Percentiles rank a stretch among this genome's conserved stretches.
Conservation (phyloP, 2,329 filamentous ascomycete species). For the Neofusicoccum laricinum region DNA sequence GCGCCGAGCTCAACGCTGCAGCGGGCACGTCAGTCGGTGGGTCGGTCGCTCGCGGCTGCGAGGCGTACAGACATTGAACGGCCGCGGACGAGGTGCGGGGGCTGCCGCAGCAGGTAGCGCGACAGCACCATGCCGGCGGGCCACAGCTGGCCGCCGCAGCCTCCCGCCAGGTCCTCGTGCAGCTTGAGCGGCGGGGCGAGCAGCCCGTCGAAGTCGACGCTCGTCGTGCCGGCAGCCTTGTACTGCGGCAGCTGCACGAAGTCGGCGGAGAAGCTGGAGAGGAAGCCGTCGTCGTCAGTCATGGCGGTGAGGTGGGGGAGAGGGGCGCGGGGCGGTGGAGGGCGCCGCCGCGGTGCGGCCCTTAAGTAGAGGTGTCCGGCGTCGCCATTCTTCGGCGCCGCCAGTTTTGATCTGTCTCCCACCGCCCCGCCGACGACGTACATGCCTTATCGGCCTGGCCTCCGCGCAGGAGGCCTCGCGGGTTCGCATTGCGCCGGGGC, state of each 20-base stretch:
- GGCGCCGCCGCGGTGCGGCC: not conserved
- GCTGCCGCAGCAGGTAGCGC: conserved; percentile 78
- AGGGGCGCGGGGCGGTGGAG: not conserved
- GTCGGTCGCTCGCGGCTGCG: not conserved
- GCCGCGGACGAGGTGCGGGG: conserved; percentile 58
- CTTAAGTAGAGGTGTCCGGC: not conserved
- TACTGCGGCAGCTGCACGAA: conserved; percentile 53
- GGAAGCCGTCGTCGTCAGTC: conserved; percentile 20
- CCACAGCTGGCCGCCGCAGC: conserved; percentile 93
- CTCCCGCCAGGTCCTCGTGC: conserved; percentile 80
- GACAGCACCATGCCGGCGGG: conserved; percentile 86
- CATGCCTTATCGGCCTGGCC: not conserved
- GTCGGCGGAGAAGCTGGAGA: conserved; percentile 50
- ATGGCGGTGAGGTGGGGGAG: not conserved
- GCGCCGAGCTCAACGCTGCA: conserved; percentile 83
- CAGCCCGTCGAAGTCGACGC: conserved; percentile 68
- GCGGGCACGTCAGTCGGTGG: conserved; percentile 19
- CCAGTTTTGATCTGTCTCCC: not conserved
- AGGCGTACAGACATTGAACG: conserved; percentile 67
- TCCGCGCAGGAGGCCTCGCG: too few relatives aligned
- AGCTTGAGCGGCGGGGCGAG: conserved; percentile 68
- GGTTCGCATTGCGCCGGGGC: too few relatives aligned
- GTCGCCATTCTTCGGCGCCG: not conserved
- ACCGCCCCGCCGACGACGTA: not conserved
- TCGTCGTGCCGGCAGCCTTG: conserved; percentile 52